A percentile compares a stretch with the other conserved stretches of the same genome.
Conservation (phyloP, 1,139 yeast genomes). For the Pichia sp. region DNA sequence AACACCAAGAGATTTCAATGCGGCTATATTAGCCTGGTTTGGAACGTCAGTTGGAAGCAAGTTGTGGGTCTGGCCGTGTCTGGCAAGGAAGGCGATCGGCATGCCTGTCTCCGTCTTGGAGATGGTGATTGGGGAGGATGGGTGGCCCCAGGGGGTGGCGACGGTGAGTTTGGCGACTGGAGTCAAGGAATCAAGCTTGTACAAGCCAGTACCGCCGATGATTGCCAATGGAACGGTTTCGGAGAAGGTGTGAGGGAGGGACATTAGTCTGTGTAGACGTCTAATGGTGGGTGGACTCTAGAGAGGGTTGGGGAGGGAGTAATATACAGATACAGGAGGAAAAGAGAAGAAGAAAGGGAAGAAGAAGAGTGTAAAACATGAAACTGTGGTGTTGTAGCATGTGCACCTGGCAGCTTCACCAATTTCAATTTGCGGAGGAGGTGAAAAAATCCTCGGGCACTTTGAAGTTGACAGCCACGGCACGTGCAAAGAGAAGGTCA, state of each 20-base stretch:
- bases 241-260: conserved; percentile 36
- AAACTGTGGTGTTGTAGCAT: too few species aligned
- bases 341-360: too few species aligned
- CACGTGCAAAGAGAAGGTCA: conserved; percentile 67
- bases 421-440: too few species aligned
- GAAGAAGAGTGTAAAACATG: too few species aligned
- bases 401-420: too few species aligned
- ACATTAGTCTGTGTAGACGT: conserved; percentile 11
- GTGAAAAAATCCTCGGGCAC: conserved; percentile 61
- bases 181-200: conserved; percentile 75
- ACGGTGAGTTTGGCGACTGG: conserved; percentile 83
- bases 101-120: conserved; percentile 73
- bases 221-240: conserved; percentile 78
- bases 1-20: conserved; percentile 84
- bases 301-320: too few species aligned
- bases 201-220: conserved; percentile 98
- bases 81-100: conserved; percentile 90
- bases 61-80: conserved; percentile 93
- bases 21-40: conserved; percentile 91
- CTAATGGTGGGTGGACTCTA: too few species aligned
- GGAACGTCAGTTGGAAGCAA: conserved; percentile 92
- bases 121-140: conserved; percentile 92
- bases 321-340: too few species aligned
- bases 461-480: conserved; percentile 49
- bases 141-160: conserved; percentile 96